Percentiles rank a stretch among this genome's conserved stretches.
Evolutionary conservation across 1,139 yeast genomes (phyloP).

Genomic region (Insectozyma bohioensis): DNA sequence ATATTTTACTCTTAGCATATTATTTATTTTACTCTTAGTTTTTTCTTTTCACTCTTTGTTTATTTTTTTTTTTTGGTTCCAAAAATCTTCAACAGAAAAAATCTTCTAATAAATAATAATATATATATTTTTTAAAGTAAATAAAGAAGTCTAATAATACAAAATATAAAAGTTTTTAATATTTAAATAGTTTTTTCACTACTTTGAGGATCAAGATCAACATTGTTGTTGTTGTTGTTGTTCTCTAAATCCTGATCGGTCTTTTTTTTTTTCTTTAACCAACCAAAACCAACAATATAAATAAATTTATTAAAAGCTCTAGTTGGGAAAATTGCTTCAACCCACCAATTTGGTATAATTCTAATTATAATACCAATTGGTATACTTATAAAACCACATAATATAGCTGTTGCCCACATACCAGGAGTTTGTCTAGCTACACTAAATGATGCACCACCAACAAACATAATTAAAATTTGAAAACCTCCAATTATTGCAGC

Average conservation of each 20-base stretch:
- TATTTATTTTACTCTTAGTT: no score
- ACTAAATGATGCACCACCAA: conserved; percentile 95
- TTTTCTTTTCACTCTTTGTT: no score
- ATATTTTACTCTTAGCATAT: no score
- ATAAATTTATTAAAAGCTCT: conserved; percentile 47
- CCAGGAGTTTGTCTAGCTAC: conserved; percentile 74
- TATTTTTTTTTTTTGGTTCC: no score
- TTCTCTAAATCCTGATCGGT: conserved; percentile 5
- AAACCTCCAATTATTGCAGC: conserved; percentile 73
- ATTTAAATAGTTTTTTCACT: no score
- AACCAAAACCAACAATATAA: conserved; percentile 49
- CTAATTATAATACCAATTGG: conserved; percentile 80
- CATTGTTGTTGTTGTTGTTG: no score
- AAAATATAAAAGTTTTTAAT: no score
- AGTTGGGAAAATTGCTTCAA: conserved; percentile 66
- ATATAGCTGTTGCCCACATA: conserved; percentile 87
- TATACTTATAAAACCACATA: conserved; percentile 79
- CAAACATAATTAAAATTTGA: conserved; percentile 90
- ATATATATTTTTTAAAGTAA: no score
- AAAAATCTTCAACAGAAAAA: no score
- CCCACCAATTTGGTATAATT: conserved; percentile 81
- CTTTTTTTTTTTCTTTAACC: conserved; percentile 34
- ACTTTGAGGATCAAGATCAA: no score
- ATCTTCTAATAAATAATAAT: no score
- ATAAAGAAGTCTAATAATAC: no score